phyloP scores from a whole-genome alignment of 768 basidiomycete species.

The Rhizopogon rudus region DNA sequence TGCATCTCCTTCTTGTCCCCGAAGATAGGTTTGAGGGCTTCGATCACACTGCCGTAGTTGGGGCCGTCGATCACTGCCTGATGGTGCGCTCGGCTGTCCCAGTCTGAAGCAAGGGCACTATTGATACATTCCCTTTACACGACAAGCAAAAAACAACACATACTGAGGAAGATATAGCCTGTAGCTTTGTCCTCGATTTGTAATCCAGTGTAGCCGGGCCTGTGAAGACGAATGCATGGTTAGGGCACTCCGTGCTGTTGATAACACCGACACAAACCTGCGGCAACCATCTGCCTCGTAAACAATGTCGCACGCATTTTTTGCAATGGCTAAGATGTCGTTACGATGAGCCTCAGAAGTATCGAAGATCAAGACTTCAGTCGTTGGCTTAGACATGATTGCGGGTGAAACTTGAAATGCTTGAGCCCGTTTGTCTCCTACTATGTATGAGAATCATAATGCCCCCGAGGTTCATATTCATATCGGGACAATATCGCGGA shows the following conservation, averaged over 20 bases:
- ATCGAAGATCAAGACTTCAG: constrained; percentile 18
- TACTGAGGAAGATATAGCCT: constrained; percentile 15
- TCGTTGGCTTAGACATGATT: constrained; percentile 14
- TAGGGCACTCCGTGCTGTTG: background rate
- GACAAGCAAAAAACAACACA: background rate
- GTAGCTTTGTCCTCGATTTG: constrained; percentile 15
- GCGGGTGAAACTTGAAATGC: too few species aligned
- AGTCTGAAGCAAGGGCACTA: constrained; percentile 13
- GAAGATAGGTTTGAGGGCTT: constrained; percentile 4
- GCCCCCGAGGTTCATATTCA: too few species aligned
- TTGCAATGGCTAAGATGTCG: background rate
- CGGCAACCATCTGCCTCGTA: constrained; percentile 7
- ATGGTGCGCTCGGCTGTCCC: constrained; percentile 21
- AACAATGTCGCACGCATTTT: constrained; percentile 6
- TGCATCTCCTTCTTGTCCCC: constrained; percentile 8
- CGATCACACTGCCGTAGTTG: constrained; percentile 4
- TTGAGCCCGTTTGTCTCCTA: too few species aligned
- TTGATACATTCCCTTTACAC: background rate
- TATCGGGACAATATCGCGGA: too few species aligned
- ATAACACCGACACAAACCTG: constrained; percentile 9
- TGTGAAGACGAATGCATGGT: background rate
- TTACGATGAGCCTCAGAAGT: constrained; percentile 6
- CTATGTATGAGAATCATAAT: background rate
- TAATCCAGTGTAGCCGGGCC: constrained; percentile 14
- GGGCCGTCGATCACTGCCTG: constrained; percentile 3